Percentiles rank a stretch among this genome's conserved stretches.
phyloP scores from a whole-genome alignment of 2,329 filamentous ascomycete genomes.

The Leptographium procerum region DNA sequence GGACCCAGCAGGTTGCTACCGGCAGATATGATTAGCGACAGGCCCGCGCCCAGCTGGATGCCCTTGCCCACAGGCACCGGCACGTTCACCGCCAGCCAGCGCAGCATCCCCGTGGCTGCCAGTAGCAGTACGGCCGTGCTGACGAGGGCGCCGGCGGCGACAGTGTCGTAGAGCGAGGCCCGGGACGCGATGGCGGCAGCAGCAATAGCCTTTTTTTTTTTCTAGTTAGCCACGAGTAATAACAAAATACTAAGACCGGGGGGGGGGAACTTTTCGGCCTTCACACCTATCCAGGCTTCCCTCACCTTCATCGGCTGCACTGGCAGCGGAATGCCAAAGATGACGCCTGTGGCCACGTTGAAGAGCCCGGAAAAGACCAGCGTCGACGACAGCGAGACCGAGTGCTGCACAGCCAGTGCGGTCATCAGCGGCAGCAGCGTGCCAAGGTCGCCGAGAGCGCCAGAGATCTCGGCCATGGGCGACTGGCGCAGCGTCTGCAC shows the following conservation, averaged over 20 bases:
- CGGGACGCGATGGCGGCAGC: slow-evolving; percentile 69
- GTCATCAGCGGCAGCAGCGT: slow-evolving; percentile 85
- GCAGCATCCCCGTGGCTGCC: slow-evolving; percentile 67
- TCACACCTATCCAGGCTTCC: not conserved
- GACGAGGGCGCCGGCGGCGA: slow-evolving; percentile 77
- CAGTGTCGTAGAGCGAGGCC: slow-evolving; percentile 57
- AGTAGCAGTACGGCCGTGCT: slow-evolving; percentile 62
- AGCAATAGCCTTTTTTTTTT: slow-evolving; percentile 76
- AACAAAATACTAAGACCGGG: too few relatives aligned
- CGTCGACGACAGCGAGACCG: slow-evolving; percentile 72
- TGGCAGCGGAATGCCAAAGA: slow-evolving; percentile 81
- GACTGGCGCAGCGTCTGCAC: slow-evolving; percentile 32
- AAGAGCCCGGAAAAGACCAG: slow-evolving; percentile 80
- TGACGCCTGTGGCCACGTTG: slow-evolving; percentile 70
- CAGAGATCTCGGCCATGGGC: slow-evolving; percentile 65
- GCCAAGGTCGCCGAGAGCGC: slow-evolving; percentile 76
- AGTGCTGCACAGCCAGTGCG: slow-evolving; percentile 65
- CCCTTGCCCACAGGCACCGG: slow-evolving; percentile 86
- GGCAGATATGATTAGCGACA: slow-evolving; percentile 71
- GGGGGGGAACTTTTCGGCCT: too few relatives aligned
- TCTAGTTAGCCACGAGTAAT: slow-evolving; percentile 25
- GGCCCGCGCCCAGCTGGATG: slow-evolving; percentile 84
- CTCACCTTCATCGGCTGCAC: slow-evolving; percentile 73
- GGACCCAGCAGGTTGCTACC: slow-evolving; percentile 56
- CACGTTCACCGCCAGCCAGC: slow-evolving; percentile 60